Evolutionary conservation across 176 grass and related monocot species (phyloP).

Genomic region (Oryza coarctata): DNA sequence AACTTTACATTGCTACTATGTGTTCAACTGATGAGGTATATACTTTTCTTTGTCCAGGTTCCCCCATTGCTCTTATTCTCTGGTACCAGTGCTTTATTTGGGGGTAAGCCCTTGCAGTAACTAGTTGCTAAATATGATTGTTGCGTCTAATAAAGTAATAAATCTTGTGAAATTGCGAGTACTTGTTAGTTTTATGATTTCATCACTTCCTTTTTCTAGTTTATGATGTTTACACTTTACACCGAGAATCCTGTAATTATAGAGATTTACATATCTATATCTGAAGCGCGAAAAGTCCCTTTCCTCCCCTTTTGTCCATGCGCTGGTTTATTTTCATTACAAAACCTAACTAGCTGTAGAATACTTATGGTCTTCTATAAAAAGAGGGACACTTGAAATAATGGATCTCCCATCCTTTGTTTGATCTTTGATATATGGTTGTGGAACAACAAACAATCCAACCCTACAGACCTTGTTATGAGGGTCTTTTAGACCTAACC

Average conservation of each 20-base stretch:
- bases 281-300: background rate
- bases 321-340: background rate
- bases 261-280: background rate
- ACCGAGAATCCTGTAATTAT: background rate
- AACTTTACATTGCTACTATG: background rate
- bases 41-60: conserved; percentile 48
- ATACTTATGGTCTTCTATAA: background rate
- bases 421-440: background rate
- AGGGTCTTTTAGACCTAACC: background rate
- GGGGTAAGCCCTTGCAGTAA: conserved; percentile 49
- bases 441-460: background rate
- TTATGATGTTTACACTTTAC: background rate
- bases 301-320: background rate
- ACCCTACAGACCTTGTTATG: background rate
- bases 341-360: background rate
- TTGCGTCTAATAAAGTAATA: background rate
- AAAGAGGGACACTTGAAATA: background rate
- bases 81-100: conserved; percentile 84
- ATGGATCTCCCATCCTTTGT: background rate
- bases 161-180: background rate
- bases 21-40: background rate
- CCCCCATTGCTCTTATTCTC: conserved; percentile 78
- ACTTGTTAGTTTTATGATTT: background rate
- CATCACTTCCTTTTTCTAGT: background rate
- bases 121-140: background rate